Evolutionary conservation across 495 filamentous ascomycete genomes (phyloP).

Genomic region (Neurospora sp.): DNA sequence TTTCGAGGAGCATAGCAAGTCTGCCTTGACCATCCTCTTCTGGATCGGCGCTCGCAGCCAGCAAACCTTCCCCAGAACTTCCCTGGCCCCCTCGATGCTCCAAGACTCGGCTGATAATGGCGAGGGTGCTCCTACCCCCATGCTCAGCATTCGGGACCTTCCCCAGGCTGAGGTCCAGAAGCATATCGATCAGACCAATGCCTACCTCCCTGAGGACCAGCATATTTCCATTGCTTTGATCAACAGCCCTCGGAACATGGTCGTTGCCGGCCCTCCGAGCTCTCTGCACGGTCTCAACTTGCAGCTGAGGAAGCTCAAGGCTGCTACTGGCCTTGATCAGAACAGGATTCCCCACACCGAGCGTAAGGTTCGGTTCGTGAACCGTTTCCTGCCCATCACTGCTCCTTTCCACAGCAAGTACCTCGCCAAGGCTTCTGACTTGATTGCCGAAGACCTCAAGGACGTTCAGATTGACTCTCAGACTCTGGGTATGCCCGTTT

Average conservation of each 20-base stretch:
- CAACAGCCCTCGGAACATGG: conserved; percentile 94
- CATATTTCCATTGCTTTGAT: conserved; percentile 92
- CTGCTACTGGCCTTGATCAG: conserved; percentile 91
- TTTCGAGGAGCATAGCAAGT: conserved; percentile 64
- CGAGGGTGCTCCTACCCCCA: conserved; percentile 88
- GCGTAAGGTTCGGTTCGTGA: conserved; percentile 91
- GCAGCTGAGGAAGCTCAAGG: conserved; percentile 89
- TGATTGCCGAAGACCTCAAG: conserved; percentile 78
- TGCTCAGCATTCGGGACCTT: conserved; percentile 94
- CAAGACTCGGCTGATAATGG: conserved; percentile 91
- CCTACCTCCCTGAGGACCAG: conserved; percentile 82
- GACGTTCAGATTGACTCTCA: conserved; percentile 60
- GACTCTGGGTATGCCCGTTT: conserved; percentile 71
- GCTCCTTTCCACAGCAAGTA: conserved; percentile 97
- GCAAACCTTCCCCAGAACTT: conserved; percentile 91
- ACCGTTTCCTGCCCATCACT: conserved; percentile 94
- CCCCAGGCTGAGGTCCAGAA: conserved; percentile 75
- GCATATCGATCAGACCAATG: conserved; percentile 91
- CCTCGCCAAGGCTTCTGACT: conserved; percentile 63
- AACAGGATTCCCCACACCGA: conserved; percentile 89
- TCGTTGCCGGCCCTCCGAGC: conserved; percentile 90
- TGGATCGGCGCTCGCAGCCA: conserved; percentile 99
- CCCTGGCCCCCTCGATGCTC: conserved; percentile 80
- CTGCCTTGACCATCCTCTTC: conserved; percentile 88
- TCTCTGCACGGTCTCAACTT: conserved; percentile 94